Base-by-base conservation (phyloP, 2,329 filamentous ascomycete genomes). In the Sphaerulina vaccinii region DNA sequence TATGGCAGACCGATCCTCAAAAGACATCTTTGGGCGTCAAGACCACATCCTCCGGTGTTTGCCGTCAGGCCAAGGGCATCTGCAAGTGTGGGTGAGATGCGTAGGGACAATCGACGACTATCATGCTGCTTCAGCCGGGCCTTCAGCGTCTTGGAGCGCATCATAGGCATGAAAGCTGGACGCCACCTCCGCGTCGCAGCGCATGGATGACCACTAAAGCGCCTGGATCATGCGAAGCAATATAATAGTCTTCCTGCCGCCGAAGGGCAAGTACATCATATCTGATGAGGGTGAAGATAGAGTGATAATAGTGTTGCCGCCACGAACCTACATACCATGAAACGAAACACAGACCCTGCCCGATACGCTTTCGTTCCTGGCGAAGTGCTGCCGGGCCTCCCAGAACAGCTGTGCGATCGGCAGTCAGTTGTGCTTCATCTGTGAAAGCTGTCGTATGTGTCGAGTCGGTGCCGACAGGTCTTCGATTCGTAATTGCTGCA, bases 221-320 rank as follows among this genome's bases (percentile, higher is more conserved):
- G 44, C 38, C 38, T 50, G 22, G 36, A 27, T 49, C 40, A 52
- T 53, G 56, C 56, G 49, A 55, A 38, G 46, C 54, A 59, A 59
- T 56, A 48, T 56, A 52, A 48, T 35, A 56, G 54, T 45, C 51
- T 54, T 56, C 49, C 38, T 47, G 40, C 40, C 56, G 24, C 40
- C 51, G 50, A 51, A 38, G 37, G 33, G 43, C 33, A 43, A 39
- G 16, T 21, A 21, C 16, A 18, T 16, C 11, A n/a, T n/a, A n/a
- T n/a, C n/a, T n/a, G n/a, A n/a, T n/a, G n/a, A n/a, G n/a, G n/a
- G n/a, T n/a, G n/a, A n/a, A n/a, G n/a, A n/a, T n/a, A n/a, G n/a
- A 6, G 19, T 21, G 36, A 13, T 13, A 16, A 9, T 19, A 19
- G 15, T 18, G 37, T 21, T 22, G 37, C 19, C 16, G 35, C 35